Evolutionary conservation across 805 yeast genomes (phyloP).

Genomic region (Pichia pseudocactophila): DNA sequence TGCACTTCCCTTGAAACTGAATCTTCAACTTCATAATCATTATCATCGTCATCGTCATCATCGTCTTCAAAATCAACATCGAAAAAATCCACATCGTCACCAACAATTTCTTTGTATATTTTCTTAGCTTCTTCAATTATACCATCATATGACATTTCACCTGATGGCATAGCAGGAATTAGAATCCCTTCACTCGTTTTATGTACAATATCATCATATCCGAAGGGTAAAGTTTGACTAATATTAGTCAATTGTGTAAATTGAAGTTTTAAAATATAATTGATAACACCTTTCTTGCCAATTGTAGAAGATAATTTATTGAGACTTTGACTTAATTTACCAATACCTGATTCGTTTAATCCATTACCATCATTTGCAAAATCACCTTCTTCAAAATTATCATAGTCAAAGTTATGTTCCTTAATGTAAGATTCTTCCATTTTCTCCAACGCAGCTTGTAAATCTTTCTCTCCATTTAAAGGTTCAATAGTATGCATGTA

Average conservation of each 20-base stretch:
- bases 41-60: constrained; percentile 40
- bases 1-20: too few relatives aligned
- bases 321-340: constrained; percentile 77
- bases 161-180: constrained; percentile 58
- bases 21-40: not conserved
- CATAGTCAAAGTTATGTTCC: constrained; percentile 59
- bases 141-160: constrained; percentile 89
- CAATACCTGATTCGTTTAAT: constrained; percentile 34
- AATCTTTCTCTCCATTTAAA: constrained; percentile 52
- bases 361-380: constrained; percentile 27
- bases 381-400: constrained; percentile 37
- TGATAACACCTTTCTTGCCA: constrained; percentile 40
- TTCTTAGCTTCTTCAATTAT: constrained; percentile 71
- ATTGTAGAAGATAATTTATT: constrained; percentile 51
- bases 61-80: constrained; percentile 96
- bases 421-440: constrained; percentile 75
- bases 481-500: constrained; percentile 73
- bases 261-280: constrained; percentile 50
- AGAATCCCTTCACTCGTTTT: constrained; percentile 32
- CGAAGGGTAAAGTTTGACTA: constrained; percentile 23
- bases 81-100: constrained; percentile 91
- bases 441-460: constrained; percentile 71
- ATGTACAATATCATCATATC: constrained; percentile 21
- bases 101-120: constrained; percentile 71
- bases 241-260: constrained; percentile 51